Evolutionary conservation across 495 filamentous ascomycete species (phyloP), one percentile per base, ranked within the genome.

Genomic region (Pseudoneurospora amorphoporcata): DNA sequence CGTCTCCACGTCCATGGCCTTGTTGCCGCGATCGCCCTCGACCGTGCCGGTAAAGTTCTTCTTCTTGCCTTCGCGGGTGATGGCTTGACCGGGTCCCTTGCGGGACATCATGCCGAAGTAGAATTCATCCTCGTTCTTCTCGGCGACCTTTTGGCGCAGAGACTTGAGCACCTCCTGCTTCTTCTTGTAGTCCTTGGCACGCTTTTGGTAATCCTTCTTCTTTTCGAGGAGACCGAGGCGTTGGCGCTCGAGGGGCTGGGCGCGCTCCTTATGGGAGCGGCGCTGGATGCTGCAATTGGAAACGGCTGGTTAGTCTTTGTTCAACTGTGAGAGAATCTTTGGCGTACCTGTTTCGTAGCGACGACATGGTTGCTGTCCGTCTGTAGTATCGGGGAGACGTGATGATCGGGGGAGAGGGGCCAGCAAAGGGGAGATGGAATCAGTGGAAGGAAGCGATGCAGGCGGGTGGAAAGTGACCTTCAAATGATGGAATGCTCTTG

Each of bases 91-190:
- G 16, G 79, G 74, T 19, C 85, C 84, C 39, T 79, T 76, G 40
- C 85, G 84, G 69, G 84, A 87, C 81, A 96, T 87, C 95, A 99
- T 99, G 35, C 90, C 91, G 78, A 93, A 97, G 82, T 92, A 90
- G 85, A 98, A 99, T 82, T 97, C 94, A 88, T 99, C 95, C 47
- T 94, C 93, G 81, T 99, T 98, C 74, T 93, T 90, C 53, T 95
- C 89, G 71, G 88, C 86, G 32, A 91, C 95, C 82, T 97, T 97
- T 73, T 90, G 86, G 75, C 90, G 87, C 19, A 99, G 89, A 3
- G 88, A 86, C 79, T 91, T 90, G 58, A 98, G 85, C 39, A 90
- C 89, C n/a, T 84, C 83, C 79, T 96, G 91, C 80, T 99, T 98
- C 76, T 82, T 82, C 78, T 93, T 94, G 88, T 92, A 93, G 85